Evolutionary conservation across 2,329 filamentous ascomycete genomes (phyloP).

Genomic region (Zymoseptoria ardabiliae): DNA sequence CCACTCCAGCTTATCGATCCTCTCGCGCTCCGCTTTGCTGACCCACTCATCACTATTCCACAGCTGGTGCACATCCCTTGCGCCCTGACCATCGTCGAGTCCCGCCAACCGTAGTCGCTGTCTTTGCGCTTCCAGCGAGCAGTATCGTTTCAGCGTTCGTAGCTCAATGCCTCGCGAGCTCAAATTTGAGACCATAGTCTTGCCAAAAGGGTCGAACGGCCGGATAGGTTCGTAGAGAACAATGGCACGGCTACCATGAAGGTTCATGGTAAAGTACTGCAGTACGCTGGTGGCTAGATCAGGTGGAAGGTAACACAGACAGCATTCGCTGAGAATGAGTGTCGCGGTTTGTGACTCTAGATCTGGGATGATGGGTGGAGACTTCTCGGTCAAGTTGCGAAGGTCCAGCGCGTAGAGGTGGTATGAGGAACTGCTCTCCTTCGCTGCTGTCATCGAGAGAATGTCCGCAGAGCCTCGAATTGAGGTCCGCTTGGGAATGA

Average conservation of each 20-base stretch:
- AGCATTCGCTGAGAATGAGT: constrained; percentile 87
- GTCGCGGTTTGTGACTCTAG: constrained; percentile 61
- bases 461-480: constrained; percentile 20
- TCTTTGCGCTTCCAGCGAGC: constrained; percentile 60
- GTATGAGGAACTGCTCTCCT: constrained; percentile 36
- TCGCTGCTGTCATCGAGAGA: constrained; percentile 12
- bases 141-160: constrained; percentile 71
- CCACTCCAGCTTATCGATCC: constrained; percentile 74
- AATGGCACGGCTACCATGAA: constrained; percentile 47
- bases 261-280: constrained; percentile 31
- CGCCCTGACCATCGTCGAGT: constrained; percentile 51
- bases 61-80: constrained; percentile 58
- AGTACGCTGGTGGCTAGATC: constrained; percentile 48
- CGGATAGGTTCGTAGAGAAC: constrained; percentile 85
- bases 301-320: constrained; percentile 76
- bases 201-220: constrained; percentile 77
- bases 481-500: constrained; percentile 22
- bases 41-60: constrained; percentile 66
- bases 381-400: constrained; percentile 45
- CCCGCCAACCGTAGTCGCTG: constrained; percentile 59
- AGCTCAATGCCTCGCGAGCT: constrained; percentile 73
- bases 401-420: constrained; percentile 59
- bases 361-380: constrained; percentile 30
- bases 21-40: constrained; percentile 60
- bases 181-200: constrained; percentile 87